Conservation (phyloP, 1,284 basidiomycete species). For the Vanrija humicola region DNA sequence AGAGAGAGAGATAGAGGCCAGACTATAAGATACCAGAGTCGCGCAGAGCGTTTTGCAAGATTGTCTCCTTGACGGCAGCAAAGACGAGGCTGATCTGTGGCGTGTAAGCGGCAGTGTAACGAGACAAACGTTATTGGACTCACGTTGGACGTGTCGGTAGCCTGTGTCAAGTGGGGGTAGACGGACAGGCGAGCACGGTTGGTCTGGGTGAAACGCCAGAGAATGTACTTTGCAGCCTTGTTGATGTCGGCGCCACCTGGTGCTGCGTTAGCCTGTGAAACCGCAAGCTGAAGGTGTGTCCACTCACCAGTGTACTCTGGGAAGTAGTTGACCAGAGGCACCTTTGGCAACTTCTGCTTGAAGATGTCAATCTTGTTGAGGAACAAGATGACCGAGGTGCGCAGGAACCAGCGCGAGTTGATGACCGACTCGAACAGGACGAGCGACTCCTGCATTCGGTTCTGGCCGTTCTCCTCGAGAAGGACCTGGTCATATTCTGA, state of each 20-base stretch:
- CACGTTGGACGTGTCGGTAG: conserved; percentile 62
- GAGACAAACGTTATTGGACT: conserved; percentile 39
- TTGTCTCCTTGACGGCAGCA: conserved; percentile 97
- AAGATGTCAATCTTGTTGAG: conserved; percentile 96
- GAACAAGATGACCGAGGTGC: conserved; percentile 89
- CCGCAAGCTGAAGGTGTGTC: no score
- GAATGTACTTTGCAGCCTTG: conserved; percentile 95
- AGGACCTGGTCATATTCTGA: conserved; percentile 92
- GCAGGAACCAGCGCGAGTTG: conserved; percentile 95
- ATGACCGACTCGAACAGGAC: conserved; percentile 93
- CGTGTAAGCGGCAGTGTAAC: no score
- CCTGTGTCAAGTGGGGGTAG: conserved; percentile 75
- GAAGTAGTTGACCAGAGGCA: conserved; percentile 82
- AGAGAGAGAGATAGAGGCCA: neutral
- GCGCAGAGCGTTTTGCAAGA: conserved; percentile 60
- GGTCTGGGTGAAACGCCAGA: conserved; percentile 95
- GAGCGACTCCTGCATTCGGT: conserved; percentile 91
- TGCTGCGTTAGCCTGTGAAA: neutral
- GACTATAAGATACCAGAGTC: conserved; percentile 47
- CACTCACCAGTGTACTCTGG: conserved; percentile 73
- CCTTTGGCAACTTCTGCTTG: conserved; percentile 84
- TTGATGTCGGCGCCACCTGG: conserved; percentile 80
- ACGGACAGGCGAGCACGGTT: conserved; percentile 83
- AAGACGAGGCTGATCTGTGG: conserved; percentile 76
- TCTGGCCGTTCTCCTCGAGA: conserved; percentile 69